phyloP scores from a whole-genome alignment of 2,329 filamentous ascomycete genomes.

The Blastomyces emzantsi region DNA sequence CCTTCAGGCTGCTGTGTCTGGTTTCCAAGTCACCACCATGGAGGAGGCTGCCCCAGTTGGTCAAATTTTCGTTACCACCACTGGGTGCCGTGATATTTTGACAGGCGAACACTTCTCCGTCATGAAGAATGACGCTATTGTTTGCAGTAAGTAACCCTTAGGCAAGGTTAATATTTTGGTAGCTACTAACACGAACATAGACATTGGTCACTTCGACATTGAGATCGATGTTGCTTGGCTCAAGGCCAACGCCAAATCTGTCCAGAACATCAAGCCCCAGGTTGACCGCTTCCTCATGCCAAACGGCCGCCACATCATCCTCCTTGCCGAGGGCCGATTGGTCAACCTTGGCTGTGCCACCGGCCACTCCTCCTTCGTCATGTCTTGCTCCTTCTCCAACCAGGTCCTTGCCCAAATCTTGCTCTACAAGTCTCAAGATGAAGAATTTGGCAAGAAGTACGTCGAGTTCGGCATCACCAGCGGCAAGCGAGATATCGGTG shows the following conservation, averaged over 20 bases:
- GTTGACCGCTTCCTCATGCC: slow-evolving; percentile 96
- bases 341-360: slow-evolving; percentile 99
- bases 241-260: slow-evolving; percentile 88
- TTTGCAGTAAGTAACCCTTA: slow-evolving; percentile 64
- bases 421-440: slow-evolving; percentile 87
- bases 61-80: slow-evolving; percentile 99
- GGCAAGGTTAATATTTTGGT: slow-evolving; percentile 14
- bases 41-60: slow-evolving; percentile 81
- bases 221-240: slow-evolving; percentile 99
- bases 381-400: slow-evolving; percentile 99
- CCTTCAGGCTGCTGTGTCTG: slow-evolving; percentile 95
- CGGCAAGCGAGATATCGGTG: slow-evolving; percentile 81
- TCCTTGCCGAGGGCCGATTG: slow-evolving; percentile 94
- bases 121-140: slow-evolving; percentile 96
- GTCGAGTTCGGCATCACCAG: slow-evolving; percentile 88
- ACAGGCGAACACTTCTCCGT: slow-evolving; percentile 83
- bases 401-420: slow-evolving; percentile 99
- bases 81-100: slow-evolving; percentile 97
- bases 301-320: slow-evolving; percentile 93
- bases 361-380: slow-evolving; percentile 98
- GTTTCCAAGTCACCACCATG: slow-evolving; percentile 96
- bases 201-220: slow-evolving; percentile 99
- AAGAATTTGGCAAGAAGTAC: slow-evolving; percentile 85
- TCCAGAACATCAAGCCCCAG: slow-evolving; percentile 99
- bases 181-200: slow-evolving; percentile 29